Conservation (phyloP, 2,329 filamentous ascomycete genomes). For the Fusarium musae region DNA sequence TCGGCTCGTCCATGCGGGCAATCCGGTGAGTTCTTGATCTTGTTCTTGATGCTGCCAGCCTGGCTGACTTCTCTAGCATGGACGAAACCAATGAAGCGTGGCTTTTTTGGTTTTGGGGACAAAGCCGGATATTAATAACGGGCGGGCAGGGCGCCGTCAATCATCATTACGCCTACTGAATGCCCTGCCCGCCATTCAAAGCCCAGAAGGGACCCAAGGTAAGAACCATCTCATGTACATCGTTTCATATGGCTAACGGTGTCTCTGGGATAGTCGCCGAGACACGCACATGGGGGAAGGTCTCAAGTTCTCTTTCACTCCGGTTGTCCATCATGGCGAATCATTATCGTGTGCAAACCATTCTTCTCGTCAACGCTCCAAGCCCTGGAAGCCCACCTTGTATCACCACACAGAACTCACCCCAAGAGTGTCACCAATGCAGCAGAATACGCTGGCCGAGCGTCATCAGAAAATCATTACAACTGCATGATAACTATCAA, state of each 20-base stretch:
- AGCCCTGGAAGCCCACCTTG: not conserved
- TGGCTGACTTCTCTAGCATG: not conserved
- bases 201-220: not conserved
- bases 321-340: not conserved
- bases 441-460: not conserved
- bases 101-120: not conserved
- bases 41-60: not conserved
- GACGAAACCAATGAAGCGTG: not conserved
- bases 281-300: not conserved
- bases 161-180: too few relatives aligned
- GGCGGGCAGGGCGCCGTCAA: not conserved
- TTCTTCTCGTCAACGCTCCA: not conserved
- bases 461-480: rapidly evolving
- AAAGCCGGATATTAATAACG: not conserved
- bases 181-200: not conserved
- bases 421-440: not conserved
- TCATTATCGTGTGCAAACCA: not conserved
- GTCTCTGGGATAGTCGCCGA: not conserved
- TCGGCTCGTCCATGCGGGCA: not conserved
- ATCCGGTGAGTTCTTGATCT: not conserved
- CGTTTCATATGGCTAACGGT: not conserved
- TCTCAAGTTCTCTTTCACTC: not conserved
- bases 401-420: not conserved
- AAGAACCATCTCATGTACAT: not conserved
- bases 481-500: not conserved